These are phyloP conservation scores for Polysphondylium violaceum DNA, from an alignment of 78 protist genomes.

Conservation along the genomic window DNA sequence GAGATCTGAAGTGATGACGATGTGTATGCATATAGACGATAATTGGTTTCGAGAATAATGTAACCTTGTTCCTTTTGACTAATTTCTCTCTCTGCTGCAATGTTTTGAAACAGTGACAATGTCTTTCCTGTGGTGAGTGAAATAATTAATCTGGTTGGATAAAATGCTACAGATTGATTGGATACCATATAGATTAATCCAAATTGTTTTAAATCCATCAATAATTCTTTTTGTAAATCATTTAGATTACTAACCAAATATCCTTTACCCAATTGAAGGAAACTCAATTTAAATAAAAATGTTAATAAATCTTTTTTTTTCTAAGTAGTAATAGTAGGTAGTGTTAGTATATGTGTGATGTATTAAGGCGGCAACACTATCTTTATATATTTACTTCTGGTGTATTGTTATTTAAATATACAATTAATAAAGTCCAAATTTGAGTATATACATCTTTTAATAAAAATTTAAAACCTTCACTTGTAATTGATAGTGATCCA, in stretches of 20 bases:
- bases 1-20: constrained; percentile 63
- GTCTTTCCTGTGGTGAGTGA: constrained; percentile 66
- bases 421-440: constrained; percentile 58
- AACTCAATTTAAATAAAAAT: constrained; percentile 34
- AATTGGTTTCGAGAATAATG: constrained; percentile 56
- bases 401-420: constrained; percentile 11
- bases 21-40: constrained; percentile 56
- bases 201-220: constrained; percentile 19
- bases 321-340: not conserved
- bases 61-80: constrained; percentile 50
- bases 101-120: constrained; percentile 16
- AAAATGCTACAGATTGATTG: constrained; percentile 8
- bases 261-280: constrained; percentile 20
- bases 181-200: constrained; percentile 41
- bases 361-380: too few species aligned
- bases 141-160: constrained; percentile 67
- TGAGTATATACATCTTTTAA: constrained; percentile 58
- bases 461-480: constrained; percentile 55
- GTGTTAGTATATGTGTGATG: not conserved
- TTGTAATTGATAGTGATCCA: constrained; percentile 33
- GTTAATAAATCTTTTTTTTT: not conserved
- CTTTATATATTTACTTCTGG: not conserved
- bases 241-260: not conserved
- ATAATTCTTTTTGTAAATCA: not conserved
- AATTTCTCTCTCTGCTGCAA: not conserved